Evolutionary conservation across 2,329 filamentous ascomycete genomes (phyloP).

Genomic region (Cytospora leucostoma): DNA sequence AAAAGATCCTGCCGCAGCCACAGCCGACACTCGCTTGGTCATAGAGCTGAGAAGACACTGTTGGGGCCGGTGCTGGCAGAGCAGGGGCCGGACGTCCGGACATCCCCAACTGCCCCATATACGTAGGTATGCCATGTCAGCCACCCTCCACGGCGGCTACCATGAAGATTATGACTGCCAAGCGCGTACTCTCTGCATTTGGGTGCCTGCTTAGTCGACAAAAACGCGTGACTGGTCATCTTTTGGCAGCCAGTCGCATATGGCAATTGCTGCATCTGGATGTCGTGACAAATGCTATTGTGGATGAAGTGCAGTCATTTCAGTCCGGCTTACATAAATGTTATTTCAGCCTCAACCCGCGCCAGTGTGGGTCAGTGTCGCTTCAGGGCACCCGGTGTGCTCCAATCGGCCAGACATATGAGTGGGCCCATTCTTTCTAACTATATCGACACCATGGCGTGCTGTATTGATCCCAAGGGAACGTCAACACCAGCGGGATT

Average conservation of each 20-base stretch:
- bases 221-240: background rate
- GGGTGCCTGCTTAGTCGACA: background rate
- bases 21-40: constrained; percentile 9
- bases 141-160: constrained; percentile 13
- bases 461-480: too few species aligned
- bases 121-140: constrained; percentile 11
- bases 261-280: background rate
- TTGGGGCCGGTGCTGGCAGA: constrained; percentile 16
- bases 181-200: background rate
- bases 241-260: background rate
- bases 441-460: too few species aligned
- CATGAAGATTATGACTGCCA: background rate
- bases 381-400: background rate
- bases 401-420: background rate
- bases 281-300: constrained; percentile 36
- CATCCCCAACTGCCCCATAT: constrained; percentile 27
- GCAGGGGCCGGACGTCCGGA: constrained; percentile 23
- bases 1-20: constrained; percentile 7
- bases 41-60: constrained; percentile 15
- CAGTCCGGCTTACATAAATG: constrained; percentile 23
- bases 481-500: too few species aligned
- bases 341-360: constrained; percentile 1
- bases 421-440: too few species aligned
- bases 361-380: background rate
- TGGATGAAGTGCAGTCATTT: constrained; percentile 48